Evolutionary conservation across 352 stramenopile species (phyloP).

Genomic region (Globisporangium nodosum): DNA sequence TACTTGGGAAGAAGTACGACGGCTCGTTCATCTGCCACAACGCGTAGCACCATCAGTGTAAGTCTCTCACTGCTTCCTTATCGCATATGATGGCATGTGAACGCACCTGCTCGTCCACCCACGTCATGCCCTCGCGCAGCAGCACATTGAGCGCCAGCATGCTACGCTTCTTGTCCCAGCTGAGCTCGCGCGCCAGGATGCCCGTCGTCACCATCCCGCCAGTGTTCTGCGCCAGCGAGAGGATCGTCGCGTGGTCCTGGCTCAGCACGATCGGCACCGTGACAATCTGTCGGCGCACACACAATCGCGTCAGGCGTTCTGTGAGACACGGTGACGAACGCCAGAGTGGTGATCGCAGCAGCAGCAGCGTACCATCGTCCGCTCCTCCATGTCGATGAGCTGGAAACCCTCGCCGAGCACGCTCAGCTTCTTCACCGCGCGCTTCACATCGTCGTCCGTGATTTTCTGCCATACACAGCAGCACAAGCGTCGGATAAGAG

Average conservation of each 20-base stretch:
- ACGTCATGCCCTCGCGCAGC: slow-evolving; percentile 94
- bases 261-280: slow-evolving; percentile 94
- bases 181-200: slow-evolving; percentile 72
- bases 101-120: slow-evolving; percentile 90
- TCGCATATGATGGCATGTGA: not conserved
- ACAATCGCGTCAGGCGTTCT: not conserved
- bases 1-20: slow-evolving; percentile 86
- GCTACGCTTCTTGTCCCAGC: slow-evolving; percentile 90
- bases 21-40: slow-evolving; percentile 39
- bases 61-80: not conserved
- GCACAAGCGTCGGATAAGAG: not conserved
- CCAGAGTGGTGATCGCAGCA: too few relatives aligned
- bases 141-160: slow-evolving; percentile 91
- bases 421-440: slow-evolving; percentile 93
- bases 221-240: slow-evolving; percentile 85
- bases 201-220: slow-evolving; percentile 86
- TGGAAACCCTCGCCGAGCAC: slow-evolving; percentile 93
- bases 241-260: slow-evolving; percentile 92
- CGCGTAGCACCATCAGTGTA: not conserved
- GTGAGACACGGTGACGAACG: not conserved
- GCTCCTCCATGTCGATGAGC: slow-evolving; percentile 89
- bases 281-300: slow-evolving; percentile 64
- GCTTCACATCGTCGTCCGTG: slow-evolving; percentile 91
- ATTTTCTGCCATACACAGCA: slow-evolving; percentile 38
- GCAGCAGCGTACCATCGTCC: slow-evolving; percentile 69